Evolutionary conservation across 768 basidiomycete genomes (phyloP), one percentile per base, ranked within the genome.

Genomic region (Kwoniella europaea): DNA sequence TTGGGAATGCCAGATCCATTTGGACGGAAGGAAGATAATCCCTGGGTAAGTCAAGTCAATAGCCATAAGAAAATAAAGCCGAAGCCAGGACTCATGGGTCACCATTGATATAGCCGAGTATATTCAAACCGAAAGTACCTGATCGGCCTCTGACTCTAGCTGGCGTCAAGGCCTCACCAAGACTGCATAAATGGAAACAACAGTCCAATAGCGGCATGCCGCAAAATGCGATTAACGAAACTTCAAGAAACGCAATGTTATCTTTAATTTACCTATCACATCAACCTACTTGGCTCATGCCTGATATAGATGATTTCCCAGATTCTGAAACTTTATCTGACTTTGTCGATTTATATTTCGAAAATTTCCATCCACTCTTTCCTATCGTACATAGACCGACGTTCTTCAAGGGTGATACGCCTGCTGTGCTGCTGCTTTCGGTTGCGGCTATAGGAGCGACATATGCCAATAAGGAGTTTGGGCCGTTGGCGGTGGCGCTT

Each of bases 341-440:
- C 46, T 81, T 79, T 66, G 72, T 79, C 55, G 74, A 76, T 55
- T 69, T 81, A 6, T 81, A 81, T 52, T 79, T 81, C 60, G 75
- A 77, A 43, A 72, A 76, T 27, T 81, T 81, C 52, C 80, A 81
- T 58, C 75, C 78, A 0, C 65, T 75, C 7, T 75, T 79, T 44
- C 80, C 80, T 2, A 70, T 81, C 57, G 35, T 81, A 27, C 78
- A 79, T 60, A 72, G 69, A 24, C 67, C 78, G 12, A 74, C 71
- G 10, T 76, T 81, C 54, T 54, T 27, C 12, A 50, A 67, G 13
- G 61, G 59, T 15, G 69, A 73, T 53, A 78, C 74, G 9, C 75
- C 74, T 0, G 71, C 80, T 10, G 69, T 81, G 6, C 58, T 81
- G 24, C 59, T 81, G 7, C 52, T 81, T 0, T 71, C 74, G 0